A percentile compares a stretch with the other conserved stretches of the same genome.
These are phyloP conservation scores for Evansstolkia leycettana DNA, from an alignment of 495 filamentous ascomycete species.

Conservation along the genomic window DNA sequence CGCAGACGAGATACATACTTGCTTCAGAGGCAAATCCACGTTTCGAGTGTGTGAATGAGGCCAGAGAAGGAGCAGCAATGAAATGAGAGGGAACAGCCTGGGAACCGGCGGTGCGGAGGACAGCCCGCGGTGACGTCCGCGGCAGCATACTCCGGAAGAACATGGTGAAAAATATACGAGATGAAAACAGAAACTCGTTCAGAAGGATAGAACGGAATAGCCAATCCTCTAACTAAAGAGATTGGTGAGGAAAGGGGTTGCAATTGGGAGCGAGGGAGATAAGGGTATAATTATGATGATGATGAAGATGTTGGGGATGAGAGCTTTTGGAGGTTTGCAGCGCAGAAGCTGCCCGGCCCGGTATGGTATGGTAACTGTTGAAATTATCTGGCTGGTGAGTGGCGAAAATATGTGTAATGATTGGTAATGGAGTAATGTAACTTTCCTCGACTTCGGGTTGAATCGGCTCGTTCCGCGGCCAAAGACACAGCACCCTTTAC, in stretches of 20 bases:
- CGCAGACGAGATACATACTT: constrained; percentile 38
- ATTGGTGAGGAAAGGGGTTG: constrained; percentile 14
- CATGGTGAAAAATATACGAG: constrained; percentile 37
- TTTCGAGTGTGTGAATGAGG: constrained; percentile 46
- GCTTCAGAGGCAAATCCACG: constrained; percentile 70
- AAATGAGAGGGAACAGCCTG: constrained; percentile 38
- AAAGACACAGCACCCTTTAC: too few species aligned
- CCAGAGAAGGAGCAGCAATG: constrained; percentile 41
- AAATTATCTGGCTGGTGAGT: too few species aligned
- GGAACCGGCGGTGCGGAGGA: constrained; percentile 36
- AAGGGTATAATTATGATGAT: neutral
- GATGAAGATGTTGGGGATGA: constrained; percentile 6
- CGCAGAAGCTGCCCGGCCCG: constrained; percentile 15
- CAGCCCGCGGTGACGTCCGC: constrained; percentile 52
- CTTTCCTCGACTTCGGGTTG: too few species aligned
- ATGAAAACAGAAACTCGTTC: constrained; percentile 15
- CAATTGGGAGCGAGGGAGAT: constrained; percentile 19
- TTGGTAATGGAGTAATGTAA: too few species aligned
- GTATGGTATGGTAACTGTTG: too few species aligned
- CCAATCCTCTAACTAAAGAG: constrained; percentile 19
- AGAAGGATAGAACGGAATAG: constrained; percentile 11
- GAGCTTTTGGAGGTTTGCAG: constrained; percentile 16
- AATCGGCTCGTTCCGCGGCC: too few species aligned
- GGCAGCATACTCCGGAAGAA: constrained; percentile 64
- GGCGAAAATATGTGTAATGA: too few species aligned